These are phyloP conservation scores for Selenicereus undatus DNA, from an alignment of 148 eudicot species.

Conservation along the genomic window DNA sequence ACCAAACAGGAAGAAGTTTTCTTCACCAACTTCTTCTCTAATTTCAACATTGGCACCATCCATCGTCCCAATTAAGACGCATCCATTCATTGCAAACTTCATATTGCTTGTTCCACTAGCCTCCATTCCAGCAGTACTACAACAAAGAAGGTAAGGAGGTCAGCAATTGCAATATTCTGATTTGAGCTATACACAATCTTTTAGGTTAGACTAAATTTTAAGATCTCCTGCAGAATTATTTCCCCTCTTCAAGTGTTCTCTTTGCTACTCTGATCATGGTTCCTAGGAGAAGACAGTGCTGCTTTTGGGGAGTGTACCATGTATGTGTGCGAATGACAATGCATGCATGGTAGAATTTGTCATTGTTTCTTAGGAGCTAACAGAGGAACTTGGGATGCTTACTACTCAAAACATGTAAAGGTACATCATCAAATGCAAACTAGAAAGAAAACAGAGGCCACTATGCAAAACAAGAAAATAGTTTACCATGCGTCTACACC, in stretches of 20 bases:
- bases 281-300: too few species aligned
- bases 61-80: conserved; percentile 68
- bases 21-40: conserved; percentile 75
- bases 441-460: background rate
- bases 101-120: conserved; percentile 93
- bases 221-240: background rate
- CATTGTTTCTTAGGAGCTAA: too few species aligned
- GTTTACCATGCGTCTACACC: background rate
- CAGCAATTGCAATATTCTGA: background rate
- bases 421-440: background rate
- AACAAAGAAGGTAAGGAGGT: background rate
- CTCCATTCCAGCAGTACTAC: conserved; percentile 88
- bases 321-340: too few species aligned
- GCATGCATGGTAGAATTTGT: too few species aligned
- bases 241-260: background rate
- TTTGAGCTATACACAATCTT: background rate
- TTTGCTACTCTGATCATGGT: too few species aligned
- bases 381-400: background rate
- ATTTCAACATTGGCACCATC: conserved; percentile 91
- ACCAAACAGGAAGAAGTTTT: conserved; percentile 75
- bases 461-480: background rate
- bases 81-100: conserved; percentile 90
- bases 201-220: background rate
- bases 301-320: too few species aligned
- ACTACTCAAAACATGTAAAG: background rate